A percentile compares a stretch with the other conserved stretches of the same genome.
These are phyloP conservation scores for Colletotrichum trifolii DNA, from an alignment of 2,329 filamentous ascomycete genomes.

Conservation along the genomic window DNA sequence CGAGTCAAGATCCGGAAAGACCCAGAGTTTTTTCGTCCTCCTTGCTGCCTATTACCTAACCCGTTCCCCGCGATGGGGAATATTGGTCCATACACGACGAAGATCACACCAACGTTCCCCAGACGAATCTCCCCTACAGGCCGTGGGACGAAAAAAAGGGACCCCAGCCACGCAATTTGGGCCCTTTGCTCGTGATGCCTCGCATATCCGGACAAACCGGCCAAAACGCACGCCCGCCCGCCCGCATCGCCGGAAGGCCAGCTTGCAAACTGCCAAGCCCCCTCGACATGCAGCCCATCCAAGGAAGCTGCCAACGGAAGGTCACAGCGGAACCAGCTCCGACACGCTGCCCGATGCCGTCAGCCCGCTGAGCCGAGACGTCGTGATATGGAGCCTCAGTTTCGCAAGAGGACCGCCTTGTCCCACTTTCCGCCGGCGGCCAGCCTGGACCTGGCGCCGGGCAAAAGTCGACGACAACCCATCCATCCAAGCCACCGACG, in stretches of 20 bases:
- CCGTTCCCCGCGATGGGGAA: neutral
- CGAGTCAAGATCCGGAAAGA: slow-evolving; percentile 8
- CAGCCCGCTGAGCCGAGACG: slow-evolving; percentile 17
- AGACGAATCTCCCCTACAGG: neutral
- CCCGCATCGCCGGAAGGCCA: no score
- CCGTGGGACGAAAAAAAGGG: slow-evolving; percentile 2
- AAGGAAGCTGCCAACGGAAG: neutral
- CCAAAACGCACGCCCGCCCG: neutral
- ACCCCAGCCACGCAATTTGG: slow-evolving; percentile 11
- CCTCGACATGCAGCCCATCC: neutral
- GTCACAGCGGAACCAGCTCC: slow-evolving; percentile 5
- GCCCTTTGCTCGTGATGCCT: slow-evolving; percentile 16
- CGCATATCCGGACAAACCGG: slow-evolving; percentile 10
- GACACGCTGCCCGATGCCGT: slow-evolving; percentile 5
- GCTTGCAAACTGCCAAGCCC: neutral
- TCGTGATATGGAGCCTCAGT: neutral
- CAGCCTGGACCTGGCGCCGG: no score
- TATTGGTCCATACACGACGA: slow-evolving; percentile 8
- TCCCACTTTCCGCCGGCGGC: neutral
- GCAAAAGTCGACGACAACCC: no score
- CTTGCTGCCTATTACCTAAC: slow-evolving; percentile 22
- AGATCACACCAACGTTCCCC: neutral
- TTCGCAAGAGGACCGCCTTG: neutral
- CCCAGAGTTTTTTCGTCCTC: neutral
- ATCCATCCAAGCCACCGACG: no score